These are phyloP conservation scores for Tieghemostelium lacteum DNA, from an alignment of 78 protist genomes.

Conservation along the genomic window DNA sequence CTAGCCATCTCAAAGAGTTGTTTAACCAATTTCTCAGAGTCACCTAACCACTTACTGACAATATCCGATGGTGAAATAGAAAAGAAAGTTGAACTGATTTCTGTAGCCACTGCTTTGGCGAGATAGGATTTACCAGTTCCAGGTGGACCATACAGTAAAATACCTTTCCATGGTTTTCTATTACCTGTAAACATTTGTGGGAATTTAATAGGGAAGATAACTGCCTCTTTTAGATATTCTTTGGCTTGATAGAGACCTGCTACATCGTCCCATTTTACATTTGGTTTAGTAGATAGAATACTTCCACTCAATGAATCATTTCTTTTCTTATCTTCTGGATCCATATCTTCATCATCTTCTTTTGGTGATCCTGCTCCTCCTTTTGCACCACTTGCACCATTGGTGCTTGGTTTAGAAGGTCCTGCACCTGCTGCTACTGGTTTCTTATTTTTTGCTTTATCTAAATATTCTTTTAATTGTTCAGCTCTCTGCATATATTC, in stretches of 20 bases:
- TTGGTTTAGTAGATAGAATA: slow-evolving; percentile 96
- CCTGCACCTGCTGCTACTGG: slow-evolving; percentile 62
- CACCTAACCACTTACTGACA: slow-evolving; percentile 98
- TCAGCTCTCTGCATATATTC: slow-evolving; percentile 92
- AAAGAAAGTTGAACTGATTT: slow-evolving; percentile 96
- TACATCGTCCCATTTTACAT: slow-evolving; percentile 97
- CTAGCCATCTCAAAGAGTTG: slow-evolving; percentile 97
- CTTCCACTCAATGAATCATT: slow-evolving; percentile 36
- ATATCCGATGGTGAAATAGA: slow-evolving; percentile 96
- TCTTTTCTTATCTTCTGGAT: slow-evolving; percentile 82
- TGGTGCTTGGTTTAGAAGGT: too few relatives aligned
- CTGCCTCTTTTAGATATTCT: slow-evolving; percentile 97
- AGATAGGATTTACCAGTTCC: slow-evolving; percentile 98
- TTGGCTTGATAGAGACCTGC: slow-evolving; percentile 98
- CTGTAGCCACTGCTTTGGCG: slow-evolving; percentile 99
- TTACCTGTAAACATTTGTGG: slow-evolving; percentile 98
- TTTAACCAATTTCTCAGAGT: slow-evolving; percentile 95
- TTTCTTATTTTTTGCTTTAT: slow-evolving; percentile 53
- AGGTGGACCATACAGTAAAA: slow-evolving; percentile 99
- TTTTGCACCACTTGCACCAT: slow-evolving; percentile 2
- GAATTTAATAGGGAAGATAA: slow-evolving; percentile 97
- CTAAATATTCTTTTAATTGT: slow-evolving; percentile 78
- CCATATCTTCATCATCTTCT: slow-evolving; percentile 77
- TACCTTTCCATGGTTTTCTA: slow-evolving; percentile 99
- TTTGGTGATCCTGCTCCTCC: slow-evolving; percentile 3